Evolutionary conservation across 1,139 yeast species (phyloP), one percentile per base, ranked within the genome.

Genomic region (Kurtzmaniella quercitrusa): DNA sequence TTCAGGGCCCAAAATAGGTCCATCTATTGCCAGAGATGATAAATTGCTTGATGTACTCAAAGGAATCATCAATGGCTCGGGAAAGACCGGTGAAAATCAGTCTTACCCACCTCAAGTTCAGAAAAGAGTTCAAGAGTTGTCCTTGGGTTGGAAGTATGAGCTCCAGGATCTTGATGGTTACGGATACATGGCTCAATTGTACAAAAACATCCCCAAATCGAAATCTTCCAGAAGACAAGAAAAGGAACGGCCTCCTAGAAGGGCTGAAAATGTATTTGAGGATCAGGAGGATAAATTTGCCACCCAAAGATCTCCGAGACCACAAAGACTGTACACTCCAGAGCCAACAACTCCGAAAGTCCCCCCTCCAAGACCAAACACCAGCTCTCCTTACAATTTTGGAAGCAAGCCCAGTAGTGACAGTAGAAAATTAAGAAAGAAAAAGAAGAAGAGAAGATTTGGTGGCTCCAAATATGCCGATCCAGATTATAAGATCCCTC

Each of bases 11-110:
- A 56, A 62, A 39, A 66, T 71, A 43, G 76, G 75, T 2, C 68
- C 70, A 2, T 56, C 68, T 2, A 57, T 89, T 42, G 90, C 88
- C 52, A 75, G 81, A 47, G 97, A 91, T 60, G 79, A 78, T 39
- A 82, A 81, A 60, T 68, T 91, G 39, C 62, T 84, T 39, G 91
- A 85, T 40, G 76, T 90, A 33, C 69, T 90, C 50, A 75, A 76
- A 39, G 70, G 77, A 8, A 70, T 82, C 39, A 51, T 70, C 14
- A 54, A 48, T 31, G 77, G 75, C 0, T 49, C 49, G 40, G 75
- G 68, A 25, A 56, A 52, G 37, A 62, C 71, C 1, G 75, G 73
- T 15, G 57, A 64, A 19, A 81, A 75, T 8, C 55, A 60, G 6
- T 49, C 59, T 12, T 72, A 68, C 46, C 75, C 79, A 49, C 59